These are phyloP conservation scores for Daldinia vernicosa DNA, from an alignment of 495 filamentous ascomycete species.

Conservation along the genomic window DNA sequence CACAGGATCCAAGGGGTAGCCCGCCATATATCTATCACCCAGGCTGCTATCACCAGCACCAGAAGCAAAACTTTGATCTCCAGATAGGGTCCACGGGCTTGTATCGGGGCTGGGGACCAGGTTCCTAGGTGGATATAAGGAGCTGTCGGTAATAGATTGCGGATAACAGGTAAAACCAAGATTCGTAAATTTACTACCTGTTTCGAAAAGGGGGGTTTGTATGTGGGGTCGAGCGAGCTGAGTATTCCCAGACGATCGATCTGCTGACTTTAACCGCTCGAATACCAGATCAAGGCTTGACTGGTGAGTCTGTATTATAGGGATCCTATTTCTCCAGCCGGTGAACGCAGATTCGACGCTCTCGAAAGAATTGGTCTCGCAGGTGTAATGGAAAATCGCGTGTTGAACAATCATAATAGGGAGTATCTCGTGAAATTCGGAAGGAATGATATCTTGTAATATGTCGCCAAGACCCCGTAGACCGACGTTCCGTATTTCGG, in stretches of 20 bases:
- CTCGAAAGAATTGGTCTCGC: slow-evolving; percentile 11
- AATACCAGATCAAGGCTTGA: slow-evolving; percentile 16
- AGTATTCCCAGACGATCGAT: not conserved
- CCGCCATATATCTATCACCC: slow-evolving; percentile 1
- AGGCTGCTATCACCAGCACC: not conserved
- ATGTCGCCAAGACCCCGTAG: slow-evolving; percentile 24
- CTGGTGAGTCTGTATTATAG: slow-evolving; percentile 2
- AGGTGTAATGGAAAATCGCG: slow-evolving; percentile 12
- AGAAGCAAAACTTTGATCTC: not conserved
- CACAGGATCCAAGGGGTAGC: not conserved
- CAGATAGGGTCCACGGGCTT: not conserved
- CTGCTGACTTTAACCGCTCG: slow-evolving; percentile 6
- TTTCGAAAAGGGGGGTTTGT: slow-evolving; percentile 13
- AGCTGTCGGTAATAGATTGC: slow-evolving; percentile 10
- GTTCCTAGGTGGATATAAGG: not conserved
- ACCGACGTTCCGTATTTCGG: slow-evolving; percentile 21
- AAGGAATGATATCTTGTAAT: not conserved
- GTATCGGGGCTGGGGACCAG: not conserved
- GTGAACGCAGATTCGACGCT: slow-evolving; percentile 24
- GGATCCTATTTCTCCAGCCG: slow-evolving; percentile 6
- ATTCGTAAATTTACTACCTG: slow-evolving; percentile 10
- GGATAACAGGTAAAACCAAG: slow-evolving; percentile 6
- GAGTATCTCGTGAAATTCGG: slow-evolving; percentile 22
- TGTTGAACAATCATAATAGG: slow-evolving; percentile 31
- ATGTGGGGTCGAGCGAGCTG: slow-evolving; percentile 6